Conservation (phyloP, 441 rosid species). For the Arabidopsis hybrid region DNA sequence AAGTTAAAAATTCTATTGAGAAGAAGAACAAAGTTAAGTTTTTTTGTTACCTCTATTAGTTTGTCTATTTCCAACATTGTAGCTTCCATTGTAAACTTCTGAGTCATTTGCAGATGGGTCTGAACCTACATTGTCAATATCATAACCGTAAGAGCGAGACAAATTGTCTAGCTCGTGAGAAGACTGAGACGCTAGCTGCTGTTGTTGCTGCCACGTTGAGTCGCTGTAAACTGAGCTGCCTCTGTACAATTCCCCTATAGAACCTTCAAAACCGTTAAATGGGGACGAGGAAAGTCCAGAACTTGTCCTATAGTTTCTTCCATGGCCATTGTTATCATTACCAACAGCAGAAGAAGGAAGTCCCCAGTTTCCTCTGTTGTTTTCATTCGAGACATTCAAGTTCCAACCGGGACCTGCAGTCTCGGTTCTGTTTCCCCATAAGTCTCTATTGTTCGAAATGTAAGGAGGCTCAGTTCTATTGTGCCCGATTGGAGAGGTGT, state of each 20-base stretch:
- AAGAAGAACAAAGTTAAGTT: slow-evolving; percentile 7
- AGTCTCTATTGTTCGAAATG: slow-evolving; percentile 50
- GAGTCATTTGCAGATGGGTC: slow-evolving; percentile 56
- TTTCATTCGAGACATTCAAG: slow-evolving; percentile 52
- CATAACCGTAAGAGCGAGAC: slow-evolving; percentile 57
- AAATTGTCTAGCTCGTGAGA: slow-evolving; percentile 52
- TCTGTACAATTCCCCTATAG: slow-evolving; percentile 58
- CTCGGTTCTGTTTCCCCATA: slow-evolving; percentile 65
- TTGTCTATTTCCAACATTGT: slow-evolving; percentile 59
- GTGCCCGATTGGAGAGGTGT: slow-evolving; percentile 60
- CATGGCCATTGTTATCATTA: slow-evolving; percentile 52
- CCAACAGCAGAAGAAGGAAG: slow-evolving; percentile 47
- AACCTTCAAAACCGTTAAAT: slow-evolving; percentile 56
- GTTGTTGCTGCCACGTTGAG: slow-evolving; percentile 56
- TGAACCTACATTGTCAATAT: slow-evolving; percentile 56
- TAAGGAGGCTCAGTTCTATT: slow-evolving; percentile 55
- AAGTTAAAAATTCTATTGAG: not conserved
- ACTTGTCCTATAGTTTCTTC: slow-evolving; percentile 48
- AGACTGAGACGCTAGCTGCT: slow-evolving; percentile 53
- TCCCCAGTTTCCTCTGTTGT: slow-evolving; percentile 61
- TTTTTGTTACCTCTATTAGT: slow-evolving; percentile 58
- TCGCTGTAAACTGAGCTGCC: slow-evolving; percentile 58
- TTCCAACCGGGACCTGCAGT: slow-evolving; percentile 47
- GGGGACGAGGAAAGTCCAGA: slow-evolving; percentile 49
- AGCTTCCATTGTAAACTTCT: slow-evolving; percentile 63